Evolutionary conservation across 176 grass and related monocot genomes (phyloP), one percentile per base, ranked within the genome.

Genomic region (Hsuehochloa calcarea): DNA sequence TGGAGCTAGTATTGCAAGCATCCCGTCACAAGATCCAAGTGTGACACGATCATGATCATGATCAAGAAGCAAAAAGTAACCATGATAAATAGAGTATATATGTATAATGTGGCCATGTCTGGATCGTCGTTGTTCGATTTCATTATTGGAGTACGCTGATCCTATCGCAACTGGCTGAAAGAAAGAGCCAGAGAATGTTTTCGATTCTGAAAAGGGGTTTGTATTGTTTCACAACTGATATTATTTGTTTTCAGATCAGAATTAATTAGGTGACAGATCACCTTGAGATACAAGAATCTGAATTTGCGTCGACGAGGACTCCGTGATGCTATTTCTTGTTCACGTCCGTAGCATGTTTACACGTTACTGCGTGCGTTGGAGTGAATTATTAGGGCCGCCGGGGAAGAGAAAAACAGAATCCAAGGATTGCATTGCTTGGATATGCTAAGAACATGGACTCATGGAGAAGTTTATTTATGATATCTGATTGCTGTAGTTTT

Each of bases 1-100:
- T 82, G 39, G 68, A 82, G 16, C 67, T 80, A 71, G 15, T n/a
- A 62, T 6, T 47, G 19, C 26, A 41, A 22, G 43, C 22, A 65
- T 75, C 31, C 58, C 27, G 44, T 50, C 29, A 64, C 44, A 84
- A 74, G 70, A 75, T 84, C 55, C 70, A 65, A 1, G n/a, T 84
- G 41, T 5, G 20, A 25, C 10, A 23, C 9, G 81, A 74, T 82
- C 67, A 82, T 59, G 65, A 12, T 54, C 29, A 23, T 68, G 65
- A 45, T 63, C 44, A 8, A 25, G 62, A 17, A 43, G 68, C 68
- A 4, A 37, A 35, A 74, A 9, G 14, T 10, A 74, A 35, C 9
- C 26, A 12, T 37, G 27, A 37, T 13, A 62, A 40, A 27, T 78
- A 44, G 22, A 59, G 27, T 34, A 39, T 58, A 23, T 77, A 8